Evolutionary conservation across 768 basidiomycete genomes (phyloP).

Genomic region (Pholiota conissans): DNA sequence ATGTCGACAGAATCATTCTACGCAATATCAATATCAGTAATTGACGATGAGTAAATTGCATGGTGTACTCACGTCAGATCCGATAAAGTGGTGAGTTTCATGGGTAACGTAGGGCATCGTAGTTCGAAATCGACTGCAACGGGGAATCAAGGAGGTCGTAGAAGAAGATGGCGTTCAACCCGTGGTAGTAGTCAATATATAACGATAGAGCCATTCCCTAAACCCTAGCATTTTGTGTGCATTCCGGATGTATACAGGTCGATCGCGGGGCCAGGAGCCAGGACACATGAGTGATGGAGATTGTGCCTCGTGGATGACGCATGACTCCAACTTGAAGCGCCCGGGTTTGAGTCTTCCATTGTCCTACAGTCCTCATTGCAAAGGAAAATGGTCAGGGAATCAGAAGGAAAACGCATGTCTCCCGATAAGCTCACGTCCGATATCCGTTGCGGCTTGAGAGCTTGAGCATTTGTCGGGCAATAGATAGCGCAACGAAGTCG

Average conservation of each 20-base stretch:
- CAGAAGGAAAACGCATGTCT: slow-evolving; percentile 4
- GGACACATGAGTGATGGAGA: slow-evolving; percentile 12
- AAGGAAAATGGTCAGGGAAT: slow-evolving; percentile 11
- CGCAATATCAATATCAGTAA: background rate
- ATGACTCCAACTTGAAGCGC: slow-evolving; percentile 18
- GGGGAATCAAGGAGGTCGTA: background rate
- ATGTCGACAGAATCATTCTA: slow-evolving; percentile 32
- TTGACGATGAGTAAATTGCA: background rate
- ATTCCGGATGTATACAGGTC: slow-evolving; percentile 10
- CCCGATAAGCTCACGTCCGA: background rate
- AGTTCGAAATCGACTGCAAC: background rate
- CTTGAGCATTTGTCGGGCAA: background rate
- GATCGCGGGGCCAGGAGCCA: slow-evolving; percentile 11
- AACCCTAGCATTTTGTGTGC: slow-evolving; percentile 14
- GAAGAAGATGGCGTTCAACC: background rate
- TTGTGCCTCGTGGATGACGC: slow-evolving; percentile 26
- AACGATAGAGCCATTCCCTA: background rate
- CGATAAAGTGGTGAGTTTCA: slow-evolving; percentile 20
- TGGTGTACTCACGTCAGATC: slow-evolving; percentile 16
- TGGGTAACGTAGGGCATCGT: slow-evolving; percentile 26
- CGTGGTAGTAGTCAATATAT: background rate
- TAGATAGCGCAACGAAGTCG: background rate
- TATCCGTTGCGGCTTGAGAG: background rate
- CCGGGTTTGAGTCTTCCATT: background rate
- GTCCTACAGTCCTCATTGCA: slow-evolving; percentile 14